These are phyloP conservation scores for Rubia yunnanensis DNA, from an alignment of 257 asterid genomes.

Conservation along the genomic window DNA sequence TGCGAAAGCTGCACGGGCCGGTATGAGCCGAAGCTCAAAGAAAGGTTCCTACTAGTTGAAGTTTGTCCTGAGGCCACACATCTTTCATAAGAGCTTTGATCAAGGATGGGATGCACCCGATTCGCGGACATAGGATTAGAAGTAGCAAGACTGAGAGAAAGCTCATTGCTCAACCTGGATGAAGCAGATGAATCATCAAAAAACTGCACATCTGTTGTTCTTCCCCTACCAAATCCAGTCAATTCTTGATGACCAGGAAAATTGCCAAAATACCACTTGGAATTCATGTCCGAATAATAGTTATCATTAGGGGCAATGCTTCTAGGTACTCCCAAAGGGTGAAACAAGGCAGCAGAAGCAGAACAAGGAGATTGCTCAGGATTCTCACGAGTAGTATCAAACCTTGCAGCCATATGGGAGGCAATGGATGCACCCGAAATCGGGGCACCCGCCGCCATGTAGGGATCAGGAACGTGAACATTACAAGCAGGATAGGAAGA, in stretches of 20 bases:
- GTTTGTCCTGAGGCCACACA: constrained; percentile 39
- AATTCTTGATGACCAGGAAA: constrained; percentile 23
- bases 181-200: constrained; percentile 26
- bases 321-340: constrained; percentile 20
- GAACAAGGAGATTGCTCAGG: constrained; percentile 15
- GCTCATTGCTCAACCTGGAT: constrained; percentile 40
- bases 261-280: constrained; percentile 29
- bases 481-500: constrained; percentile 22
- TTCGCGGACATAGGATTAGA: constrained; percentile 27
- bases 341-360: constrained; percentile 17
- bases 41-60: constrained; percentile 38
- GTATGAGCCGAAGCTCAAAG: constrained; percentile 33
- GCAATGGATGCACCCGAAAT: constrained; percentile 21
- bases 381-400: constrained; percentile 15
- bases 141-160: constrained; percentile 64
- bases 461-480: constrained; percentile 17
- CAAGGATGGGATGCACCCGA: constrained; percentile 20
- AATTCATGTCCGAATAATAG: constrained; percentile 22
- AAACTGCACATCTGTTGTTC: constrained; percentile 21
- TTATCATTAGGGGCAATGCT: constrained; percentile 13
- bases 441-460: constrained; percentile 27
- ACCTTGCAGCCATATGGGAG: constrained; percentile 22
- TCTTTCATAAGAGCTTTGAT: constrained; percentile 38
- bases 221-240: constrained; percentile 17
- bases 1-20: constrained; percentile 36